Base-by-base conservation (phyloP, 2,329 filamentous ascomycete genomes). In the Pseudogymnoascus sp. region DNA sequence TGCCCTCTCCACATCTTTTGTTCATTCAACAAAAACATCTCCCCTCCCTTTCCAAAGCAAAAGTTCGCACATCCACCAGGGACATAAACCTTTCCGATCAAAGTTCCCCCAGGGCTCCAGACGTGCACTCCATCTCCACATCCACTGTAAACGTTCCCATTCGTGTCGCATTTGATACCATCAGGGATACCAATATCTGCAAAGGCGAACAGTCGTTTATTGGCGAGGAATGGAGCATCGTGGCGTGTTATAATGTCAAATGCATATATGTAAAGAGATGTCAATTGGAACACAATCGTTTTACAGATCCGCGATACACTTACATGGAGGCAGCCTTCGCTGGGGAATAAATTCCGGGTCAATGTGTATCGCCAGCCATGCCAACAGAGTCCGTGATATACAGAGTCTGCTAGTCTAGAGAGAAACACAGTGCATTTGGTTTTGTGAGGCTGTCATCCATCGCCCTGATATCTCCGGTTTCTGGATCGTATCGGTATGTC, bases 391-490 rank as follows among this genome's bases (percentile, higher is more conserved):
- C 82, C 7, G 80, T 78, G 3, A 85, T 71, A 61, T 85, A 85
- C 1, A 78, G 71, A 19, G 76, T 71, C 6, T 69, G 68, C 18
- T 81, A 79, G 61, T 79, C 76, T 0, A 80, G 81, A 0, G 78
- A 80, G 65, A 85, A 84, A 1, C 75, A 76, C 38, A 85, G 69
- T 6, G 82, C 82, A 62, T 85, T 85, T 0, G 80, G 80, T 33
- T 77, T 72, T 0, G 67, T 73, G 59, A 85, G 82, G 0, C 76
- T 81, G 65, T 85, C 82, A 0, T 82, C 82, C 3, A 82, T 81
- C 0, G 79, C 77, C 1, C 76, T 74, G 3, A 84, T 70, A 0
- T 78, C 76, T 0, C 78, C 78, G 0, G 77, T 82, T 23, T 7
- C 28, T 1, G 77, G 75, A 45, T 81, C 76, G 48, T 79, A 78